Evolutionary conservation across 2,329 filamentous ascomycete species (phyloP), one percentile per base, ranked within the genome.

Genomic region (Fonsecaea pugnacius): DNA sequence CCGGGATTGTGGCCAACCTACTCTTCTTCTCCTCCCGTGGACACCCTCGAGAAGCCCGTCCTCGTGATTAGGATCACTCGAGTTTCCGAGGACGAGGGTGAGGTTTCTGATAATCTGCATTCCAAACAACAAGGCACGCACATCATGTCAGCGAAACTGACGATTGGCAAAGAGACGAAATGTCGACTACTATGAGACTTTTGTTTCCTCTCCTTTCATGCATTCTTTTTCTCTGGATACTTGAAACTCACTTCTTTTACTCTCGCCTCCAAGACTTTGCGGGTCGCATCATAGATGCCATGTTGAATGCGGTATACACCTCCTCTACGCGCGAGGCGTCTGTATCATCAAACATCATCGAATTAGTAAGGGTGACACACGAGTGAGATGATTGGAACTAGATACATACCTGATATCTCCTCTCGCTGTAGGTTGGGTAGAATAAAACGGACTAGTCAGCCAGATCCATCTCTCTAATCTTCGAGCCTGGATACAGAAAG

Each of bases 241-340:
- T 30, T 30, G 18, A 9, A 5, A n/a, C 57, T 56, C 59, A 76
- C 75, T 12, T 71, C 64, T 0, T 57, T 48, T 0, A 78, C 52
- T 0, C 72, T 65, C 0, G 67, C 56, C 14, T 67, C 65, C 0
- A 77, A 6, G 0, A 72, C 72, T 0, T 58, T 3, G 0, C 76
- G 69, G 2, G 72, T 67, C 0, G 72, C 70, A 0, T 73, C 59
- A 24, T 78, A 78, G 1, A 77, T 72, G 0, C 68, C 69, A 0
- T 30, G 55, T 5, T 74, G 71, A 0, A 78, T 77, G 0, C 76
- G 59, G 0, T 69, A 52, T 0, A 78, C 69, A 0, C 77, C 77
- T 0, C 74, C 77, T 3, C 76, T 73, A 1, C 77, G 75, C 2
- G 76, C 76, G 1, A 78, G 75, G 35, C 64, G 61, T 18, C 63